Evolutionary conservation across 345 rosid genomes (phyloP).

Genomic region (Brassica nigra): DNA sequence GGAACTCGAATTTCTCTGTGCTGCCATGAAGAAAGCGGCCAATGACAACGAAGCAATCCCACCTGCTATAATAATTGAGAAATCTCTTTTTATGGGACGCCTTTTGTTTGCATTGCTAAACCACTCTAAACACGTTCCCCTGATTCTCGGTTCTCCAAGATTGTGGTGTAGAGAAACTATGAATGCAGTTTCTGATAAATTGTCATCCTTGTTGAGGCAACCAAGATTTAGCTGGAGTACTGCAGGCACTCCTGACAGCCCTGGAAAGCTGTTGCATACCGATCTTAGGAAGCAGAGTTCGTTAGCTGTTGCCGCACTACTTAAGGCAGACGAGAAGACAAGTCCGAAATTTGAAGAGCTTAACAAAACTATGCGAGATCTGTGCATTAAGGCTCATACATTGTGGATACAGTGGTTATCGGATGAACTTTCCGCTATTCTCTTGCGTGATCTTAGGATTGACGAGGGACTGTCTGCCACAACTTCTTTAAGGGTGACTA

Average conservation of each 20-base stretch:
- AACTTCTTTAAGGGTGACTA: constrained; percentile 70
- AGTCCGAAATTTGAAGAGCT: constrained; percentile 79
- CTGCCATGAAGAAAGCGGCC: constrained; percentile 50
- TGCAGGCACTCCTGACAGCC: constrained; percentile 53
- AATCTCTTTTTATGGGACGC: constrained; percentile 90
- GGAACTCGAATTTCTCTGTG: constrained; percentile 64
- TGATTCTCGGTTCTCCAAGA: constrained; percentile 91
- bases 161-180: constrained; percentile 76
- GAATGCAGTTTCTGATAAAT: constrained; percentile 64
- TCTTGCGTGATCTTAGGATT: constrained; percentile 60
- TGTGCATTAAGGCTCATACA: constrained; percentile 82
- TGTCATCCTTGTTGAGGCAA: constrained; percentile 65
- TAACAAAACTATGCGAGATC: constrained; percentile 55
- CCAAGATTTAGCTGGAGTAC: constrained; percentile 51
- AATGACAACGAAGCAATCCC: constrained; percentile 46
- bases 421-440: constrained; percentile 75
- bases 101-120: constrained; percentile 81
- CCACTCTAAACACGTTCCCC: constrained; percentile 78
- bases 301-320: constrained; percentile 76
- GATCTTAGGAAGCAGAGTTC: constrained; percentile 73
- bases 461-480: constrained; percentile 88
- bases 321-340: constrained; percentile 75
- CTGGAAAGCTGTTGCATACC: constrained; percentile 51
- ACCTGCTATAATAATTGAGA: constrained; percentile 71
- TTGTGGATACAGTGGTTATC: constrained; percentile 95